Base-by-base conservation (phyloP, 2,329 filamentous ascomycete genomes). In the Beauveria brongniartii region DNA sequence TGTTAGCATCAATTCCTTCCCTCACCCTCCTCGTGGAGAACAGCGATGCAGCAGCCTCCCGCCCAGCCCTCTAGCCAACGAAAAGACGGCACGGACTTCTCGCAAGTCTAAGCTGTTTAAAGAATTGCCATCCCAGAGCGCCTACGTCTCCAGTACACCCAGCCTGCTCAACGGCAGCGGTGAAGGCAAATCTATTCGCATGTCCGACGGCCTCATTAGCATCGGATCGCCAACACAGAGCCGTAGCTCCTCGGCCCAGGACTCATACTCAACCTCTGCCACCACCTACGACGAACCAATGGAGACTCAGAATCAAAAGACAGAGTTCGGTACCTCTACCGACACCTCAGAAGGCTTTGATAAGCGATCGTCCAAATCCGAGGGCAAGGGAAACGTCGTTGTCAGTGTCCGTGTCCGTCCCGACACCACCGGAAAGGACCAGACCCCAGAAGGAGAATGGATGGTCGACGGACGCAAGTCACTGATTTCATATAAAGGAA, bases 331-430 rank as follows among this genome's bases (percentile, higher is more conserved):
- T 64, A 28, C 50, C 24, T 62, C 64, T 46, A 64, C 71, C 16
- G 73, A 69, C 55, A 66, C 70, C 26, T 69, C 70, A 55, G 66
- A 66, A 37, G 64, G 69, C 28, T 64, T 70, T 46, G 77, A 75
- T 64, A 86, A 77, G 72, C 79, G 75, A 62, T 64, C 74, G 61
- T 83, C 85, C 61, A 81, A 85, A 67, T 68, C 73, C 2, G 92
- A 97, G 68, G 84, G 82, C 60, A 97, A 96, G 73, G 94, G 94
- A 56, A 99, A 99, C 70, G 93, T 99, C 16, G 75, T 97, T 64
- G 93, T 99, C 67, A 97, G 94, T 71, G 92, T 99, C 43, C 85
- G 94, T 70, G 92, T 97, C 47, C 85, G 94, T 37, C 94, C 94
- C 34, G 92, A 97, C 75, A 81, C 84, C 4, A 84, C 80, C 26